Conservation (phyloP, 1,284 basidiomycete genomes). For the Cutaneotrichosporon cyanovorans region DNA sequence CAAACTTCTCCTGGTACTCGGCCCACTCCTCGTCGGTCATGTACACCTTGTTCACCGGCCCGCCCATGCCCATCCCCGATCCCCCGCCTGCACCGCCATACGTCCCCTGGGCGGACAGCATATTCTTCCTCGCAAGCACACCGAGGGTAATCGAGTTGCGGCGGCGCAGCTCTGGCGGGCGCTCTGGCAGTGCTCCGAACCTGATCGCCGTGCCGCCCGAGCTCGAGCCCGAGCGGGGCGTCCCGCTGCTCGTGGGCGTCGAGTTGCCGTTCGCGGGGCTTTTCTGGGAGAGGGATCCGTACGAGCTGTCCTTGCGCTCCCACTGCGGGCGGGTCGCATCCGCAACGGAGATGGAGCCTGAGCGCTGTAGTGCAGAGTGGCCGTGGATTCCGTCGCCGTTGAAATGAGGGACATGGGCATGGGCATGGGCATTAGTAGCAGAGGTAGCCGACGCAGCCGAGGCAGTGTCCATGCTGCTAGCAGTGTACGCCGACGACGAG, state of each 20-base stretch:
- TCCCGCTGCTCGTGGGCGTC: background rate
- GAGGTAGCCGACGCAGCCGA: too few relatives aligned
- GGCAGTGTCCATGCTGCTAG: too few relatives aligned
- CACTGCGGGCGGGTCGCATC: too few relatives aligned
- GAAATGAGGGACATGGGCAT: too few relatives aligned
- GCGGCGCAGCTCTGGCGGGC: constrained; percentile 36
- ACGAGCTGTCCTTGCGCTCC: too few relatives aligned
- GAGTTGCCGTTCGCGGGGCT: too few relatives aligned
- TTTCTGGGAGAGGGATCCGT: too few relatives aligned
- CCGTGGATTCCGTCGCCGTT: background rate
- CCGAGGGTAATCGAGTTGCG: constrained; percentile 42
- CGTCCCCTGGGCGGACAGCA: constrained; percentile 32
- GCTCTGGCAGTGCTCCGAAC: constrained; percentile 15
- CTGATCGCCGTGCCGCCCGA: constrained; percentile 13
- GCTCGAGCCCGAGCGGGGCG: constrained; percentile 2
- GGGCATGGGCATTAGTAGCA: too few relatives aligned
- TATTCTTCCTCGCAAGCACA: constrained; percentile 34
- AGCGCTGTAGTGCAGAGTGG: too few relatives aligned
- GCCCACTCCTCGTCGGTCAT: constrained; percentile 45
- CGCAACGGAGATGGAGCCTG: too few relatives aligned
- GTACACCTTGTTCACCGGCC: constrained; percentile 19
- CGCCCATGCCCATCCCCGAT: constrained; percentile 1
- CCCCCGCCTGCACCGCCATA: background rate
- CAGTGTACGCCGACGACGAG: background rate
- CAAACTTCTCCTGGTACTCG: constrained; percentile 33